Evolutionary conservation across 495 filamentous ascomycete genomes (phyloP), one percentile per base, ranked within the genome.

Genomic region (Aspergillus funiculosus): DNA sequence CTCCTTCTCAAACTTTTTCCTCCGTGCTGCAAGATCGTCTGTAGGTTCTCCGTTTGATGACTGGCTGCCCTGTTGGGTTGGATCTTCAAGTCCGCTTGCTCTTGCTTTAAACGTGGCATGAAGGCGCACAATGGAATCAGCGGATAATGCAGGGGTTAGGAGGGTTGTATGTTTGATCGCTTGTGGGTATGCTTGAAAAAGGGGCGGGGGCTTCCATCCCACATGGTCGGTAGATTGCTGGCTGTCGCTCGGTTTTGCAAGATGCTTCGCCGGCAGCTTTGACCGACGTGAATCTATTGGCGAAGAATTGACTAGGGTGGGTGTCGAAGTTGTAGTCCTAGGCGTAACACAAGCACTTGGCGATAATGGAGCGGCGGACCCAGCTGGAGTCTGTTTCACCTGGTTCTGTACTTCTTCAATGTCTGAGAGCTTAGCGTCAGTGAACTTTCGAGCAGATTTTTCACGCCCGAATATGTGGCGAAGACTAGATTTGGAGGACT

Each of bases 141-240:
- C 71, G 0, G 77, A 75, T 34, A 77, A 57, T 6, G 64, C 59
- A 1, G 78, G 75, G 8, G 73, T 64, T 6, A 66, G 53, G 1
- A 83, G 59, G 21, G 54, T 71, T 13, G 70, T 73, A 59, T 82
- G 72, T 50, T 77, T 84, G 48, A 67, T 78, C 6, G 89, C 79
- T 61, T 95, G 91, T 1, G 89, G 84, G 60, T 88, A 95, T n/a
- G 87, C 88, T 57, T 94, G 81, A 64, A 89, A 95, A 5, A 96
- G 71, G 3, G 90, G 86, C 6, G 89, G 89, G 3, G 86, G 82
- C 43, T 81, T 77, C 85, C 87, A 94, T 9, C 72, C 60, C 13
- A 61, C 48, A 21, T 67, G 60, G 26, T 57, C 53, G 5, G 53
- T 47, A 0, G 58, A 21, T 0, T 45, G 14, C 26, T 56, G 53